A percentile compares a stretch with the other conserved stretches of the same genome.
phyloP scores from a whole-genome alignment of 2,329 filamentous ascomycete species.

The Clonostachys chloroleuca region DNA sequence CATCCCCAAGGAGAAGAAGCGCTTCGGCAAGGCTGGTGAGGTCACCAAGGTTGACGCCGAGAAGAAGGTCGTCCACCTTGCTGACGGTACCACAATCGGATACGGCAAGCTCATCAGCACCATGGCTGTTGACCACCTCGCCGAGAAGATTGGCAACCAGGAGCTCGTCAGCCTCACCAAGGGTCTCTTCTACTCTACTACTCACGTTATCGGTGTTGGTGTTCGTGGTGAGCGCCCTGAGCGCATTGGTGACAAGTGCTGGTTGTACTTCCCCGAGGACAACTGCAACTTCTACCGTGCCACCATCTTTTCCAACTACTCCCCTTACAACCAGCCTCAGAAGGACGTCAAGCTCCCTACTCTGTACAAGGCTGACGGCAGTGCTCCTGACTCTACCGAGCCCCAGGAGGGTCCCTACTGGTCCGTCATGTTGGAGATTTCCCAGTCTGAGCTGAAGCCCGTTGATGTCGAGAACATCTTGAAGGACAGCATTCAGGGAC shows the following conservation, averaged over 20 bases:
- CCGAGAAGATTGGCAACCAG: slow-evolving; percentile 81
- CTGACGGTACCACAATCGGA: slow-evolving; percentile 81
- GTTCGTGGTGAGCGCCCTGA: slow-evolving; percentile 88
- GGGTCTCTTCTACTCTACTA: slow-evolving; percentile 93
- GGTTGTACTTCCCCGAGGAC: slow-evolving; percentile 99
- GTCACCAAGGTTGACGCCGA: slow-evolving; percentile 85
- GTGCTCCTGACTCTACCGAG: slow-evolving; percentile 67
- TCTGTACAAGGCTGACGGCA: slow-evolving; percentile 79
- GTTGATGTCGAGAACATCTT: slow-evolving; percentile 83
- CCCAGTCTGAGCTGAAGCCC: slow-evolving; percentile 92
- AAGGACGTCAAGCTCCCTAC: slow-evolving; percentile 81
- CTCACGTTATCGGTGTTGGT: slow-evolving; percentile 95
- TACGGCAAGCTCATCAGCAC: slow-evolving; percentile 94
- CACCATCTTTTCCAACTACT: slow-evolving; percentile 99
- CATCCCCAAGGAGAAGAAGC: slow-evolving; percentile 84
- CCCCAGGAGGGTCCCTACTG: slow-evolving; percentile 91
- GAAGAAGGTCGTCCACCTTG: slow-evolving; percentile 76
- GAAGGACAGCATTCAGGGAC: slow-evolving; percentile 88
- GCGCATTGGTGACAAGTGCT: slow-evolving; percentile 99
- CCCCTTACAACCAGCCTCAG: slow-evolving; percentile 92
- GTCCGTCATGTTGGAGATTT: slow-evolving; percentile 99
- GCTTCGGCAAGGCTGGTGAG: slow-evolving; percentile 79
- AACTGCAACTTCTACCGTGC: slow-evolving; percentile 99
- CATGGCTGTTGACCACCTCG: slow-evolving; percentile 90
- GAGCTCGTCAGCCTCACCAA: slow-evolving; percentile 81